Evolutionary conservation across 345 rosid genomes (phyloP).

Genomic region (Draba incana): DNA sequence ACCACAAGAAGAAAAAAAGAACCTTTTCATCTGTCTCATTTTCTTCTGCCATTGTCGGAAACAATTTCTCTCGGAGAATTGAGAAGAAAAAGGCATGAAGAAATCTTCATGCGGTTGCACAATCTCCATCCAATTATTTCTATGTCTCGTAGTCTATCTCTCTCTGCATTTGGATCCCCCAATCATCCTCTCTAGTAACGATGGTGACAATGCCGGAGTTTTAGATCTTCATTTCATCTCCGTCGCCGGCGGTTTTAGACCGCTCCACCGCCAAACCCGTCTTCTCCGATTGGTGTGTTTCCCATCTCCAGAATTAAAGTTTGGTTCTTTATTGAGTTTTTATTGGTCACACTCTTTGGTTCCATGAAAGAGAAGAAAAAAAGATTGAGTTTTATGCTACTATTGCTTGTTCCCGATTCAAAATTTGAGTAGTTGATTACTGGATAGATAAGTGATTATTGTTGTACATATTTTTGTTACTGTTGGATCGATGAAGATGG

Average conservation of each 20-base stretch:
- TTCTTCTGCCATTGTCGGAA: not conserved
- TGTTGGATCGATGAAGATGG: conserved; percentile 58
- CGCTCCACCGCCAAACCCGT: conserved; percentile 48
- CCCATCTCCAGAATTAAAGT: not conserved
- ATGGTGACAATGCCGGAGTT: conserved; percentile 37
- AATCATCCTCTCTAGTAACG: conserved; percentile 37
- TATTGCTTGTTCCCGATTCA: no score
- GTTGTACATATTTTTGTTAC: not conserved
- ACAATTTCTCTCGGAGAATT: not conserved
- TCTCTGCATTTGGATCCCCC: conserved; percentile 66
- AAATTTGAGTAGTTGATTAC: not conserved
- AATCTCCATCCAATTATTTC: conserved; percentile 56
- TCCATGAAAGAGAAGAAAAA: not conserved
- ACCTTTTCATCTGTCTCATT: no score
- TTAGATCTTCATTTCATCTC: conserved; percentile 60
- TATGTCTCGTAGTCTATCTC: conserved; percentile 59
- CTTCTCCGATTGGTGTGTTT: conserved; percentile 70
- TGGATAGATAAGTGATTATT: conserved; percentile 1
- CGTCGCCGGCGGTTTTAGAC: conserved; percentile 64
- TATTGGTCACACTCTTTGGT: not conserved
- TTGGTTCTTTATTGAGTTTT: conserved; percentile 6
- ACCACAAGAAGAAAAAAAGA: no score
- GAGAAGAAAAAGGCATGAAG: conserved; percentile 44
- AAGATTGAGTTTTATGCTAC: not conserved
- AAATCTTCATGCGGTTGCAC: conserved; percentile 63